Evolutionary conservation across 257 asterid genomes (phyloP), one percentile per base, ranked within the genome.

Genomic region (Fraxinus pennsylvanica): DNA sequence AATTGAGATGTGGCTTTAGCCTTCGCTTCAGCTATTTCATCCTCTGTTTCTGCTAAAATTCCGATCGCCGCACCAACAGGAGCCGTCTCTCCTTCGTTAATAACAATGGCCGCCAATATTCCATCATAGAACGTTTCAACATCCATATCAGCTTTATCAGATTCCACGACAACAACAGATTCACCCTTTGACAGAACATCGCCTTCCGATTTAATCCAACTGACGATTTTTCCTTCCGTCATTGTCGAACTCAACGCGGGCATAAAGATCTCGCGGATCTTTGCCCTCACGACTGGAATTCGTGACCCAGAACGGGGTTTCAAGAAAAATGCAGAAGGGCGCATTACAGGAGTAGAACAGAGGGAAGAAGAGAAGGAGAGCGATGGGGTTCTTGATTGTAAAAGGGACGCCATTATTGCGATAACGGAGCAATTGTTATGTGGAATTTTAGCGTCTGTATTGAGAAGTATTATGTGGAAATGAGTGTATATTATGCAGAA

Each of bases 191-290:
- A 84, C 17, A 93, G 30, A 29, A 82, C 82, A 71, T 93, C 98
- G 27, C 98, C 98, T 57, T 93, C 98, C 35, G 98, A 87, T 83
- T 93, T 93, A 27, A 89, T 25, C 98, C 98, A 93, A 39, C 90
- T 85, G 21, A 93, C 98, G 84, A 91, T 93, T 78, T 91, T 93
- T 6, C 98, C 98, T 80, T 93, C 98, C 14, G 98, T 91, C 98
- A 93, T 93, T 69, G 98, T 93, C 45, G 98, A 93, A 82, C 97
- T 91, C 74, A 93, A 91, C 0, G 98, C 98, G 15, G 98, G 98
- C 98, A 93, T 93, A 91, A 91, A 93, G 66, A 93, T 91, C 86
- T 93, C 98, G 1, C 98, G 93, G 89, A 93, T 90, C 90, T 93
- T 93, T 29, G 94, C 86, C 38, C 77, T 84, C 68, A 90, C 78